Percentiles rank a stretch among this genome's conserved stretches.
phyloP scores from a whole-genome alignment of 148 eudicot genomes.

The Camellia japonica region DNA sequence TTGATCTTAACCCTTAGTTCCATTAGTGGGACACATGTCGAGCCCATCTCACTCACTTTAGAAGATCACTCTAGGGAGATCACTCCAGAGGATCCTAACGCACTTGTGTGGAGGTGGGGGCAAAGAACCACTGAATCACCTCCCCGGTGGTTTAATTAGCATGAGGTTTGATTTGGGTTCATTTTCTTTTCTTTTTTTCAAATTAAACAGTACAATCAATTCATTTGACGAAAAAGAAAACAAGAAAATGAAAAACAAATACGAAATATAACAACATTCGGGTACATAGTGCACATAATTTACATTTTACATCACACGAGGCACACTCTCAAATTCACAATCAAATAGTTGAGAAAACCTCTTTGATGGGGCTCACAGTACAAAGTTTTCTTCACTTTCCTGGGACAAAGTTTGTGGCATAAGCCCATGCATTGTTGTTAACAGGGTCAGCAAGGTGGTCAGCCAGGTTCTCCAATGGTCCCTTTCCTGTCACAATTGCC shows the following conservation, averaged over 20 bases:
- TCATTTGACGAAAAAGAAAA: too few species aligned
- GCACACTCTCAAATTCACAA: neutral
- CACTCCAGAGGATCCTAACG: too few species aligned
- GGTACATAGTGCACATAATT: neutral
- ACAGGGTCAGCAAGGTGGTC: slow-evolving; percentile 39
- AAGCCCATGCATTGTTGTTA: slow-evolving; percentile 39
- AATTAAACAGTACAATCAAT: too few species aligned
- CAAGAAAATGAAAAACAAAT: neutral
- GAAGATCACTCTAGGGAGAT: too few species aligned
- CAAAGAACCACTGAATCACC: too few species aligned
- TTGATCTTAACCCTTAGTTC: too few species aligned
- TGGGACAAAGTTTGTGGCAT: slow-evolving; percentile 29
- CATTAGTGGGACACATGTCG: too few species aligned
- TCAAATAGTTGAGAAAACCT: neutral
- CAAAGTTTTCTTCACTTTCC: slow-evolving; percentile 25
- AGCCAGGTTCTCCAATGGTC: slow-evolving; percentile 34
- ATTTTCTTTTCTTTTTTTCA: too few species aligned
- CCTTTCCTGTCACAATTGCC: slow-evolving; percentile 39
- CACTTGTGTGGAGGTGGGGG: too few species aligned
- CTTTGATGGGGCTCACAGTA: neutral
- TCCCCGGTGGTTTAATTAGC: too few species aligned
- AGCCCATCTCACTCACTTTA: too few species aligned
- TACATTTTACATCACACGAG: neutral
- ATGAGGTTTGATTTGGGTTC: too few species aligned
- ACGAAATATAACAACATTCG: neutral